Conservation (phyloP, 2,329 filamentous ascomycete genomes). For the Penicillium sp. region DNA sequence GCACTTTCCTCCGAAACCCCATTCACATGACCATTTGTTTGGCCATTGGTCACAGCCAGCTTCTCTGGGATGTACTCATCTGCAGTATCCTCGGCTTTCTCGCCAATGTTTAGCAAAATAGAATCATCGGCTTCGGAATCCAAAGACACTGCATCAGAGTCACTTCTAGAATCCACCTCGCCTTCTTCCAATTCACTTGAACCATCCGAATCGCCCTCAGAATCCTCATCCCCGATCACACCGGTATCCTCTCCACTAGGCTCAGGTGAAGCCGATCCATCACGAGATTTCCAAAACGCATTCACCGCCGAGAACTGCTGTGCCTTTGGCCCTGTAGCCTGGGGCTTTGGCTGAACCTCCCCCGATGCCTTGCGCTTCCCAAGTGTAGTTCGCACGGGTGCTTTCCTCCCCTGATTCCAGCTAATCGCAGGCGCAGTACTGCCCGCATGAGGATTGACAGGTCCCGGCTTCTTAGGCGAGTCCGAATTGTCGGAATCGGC, state of each 20-base stretch:
- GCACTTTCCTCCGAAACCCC: not conserved
- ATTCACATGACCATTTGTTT: constrained; percentile 9
- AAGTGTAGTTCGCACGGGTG: constrained; percentile 45
- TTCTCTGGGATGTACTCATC: constrained; percentile 28
- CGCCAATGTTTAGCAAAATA: constrained; percentile 45
- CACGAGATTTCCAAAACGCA: constrained; percentile 40
- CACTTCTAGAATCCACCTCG: constrained; percentile 30
- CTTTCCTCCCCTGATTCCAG: constrained; percentile 48
- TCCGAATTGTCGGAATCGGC: constrained; percentile 16
- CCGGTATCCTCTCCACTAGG: constrained; percentile 2
- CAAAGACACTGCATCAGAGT: constrained; percentile 33
- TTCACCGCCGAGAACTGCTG: constrained; percentile 38
- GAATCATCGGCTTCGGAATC: constrained; percentile 42
- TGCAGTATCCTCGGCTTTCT: constrained; percentile 13
- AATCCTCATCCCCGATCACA: not conserved
- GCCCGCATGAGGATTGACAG: constrained; percentile 22
- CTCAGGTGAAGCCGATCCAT: constrained; percentile 30
- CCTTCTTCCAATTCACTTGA: constrained; percentile 28
- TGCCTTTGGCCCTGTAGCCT: constrained; percentile 10
- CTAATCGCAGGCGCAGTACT: constrained; percentile 35
- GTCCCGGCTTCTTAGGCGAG: constrained; percentile 5
- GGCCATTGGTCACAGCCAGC: constrained; percentile 2
- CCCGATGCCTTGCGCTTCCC: constrained; percentile 24
- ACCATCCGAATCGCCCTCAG: not conserved
- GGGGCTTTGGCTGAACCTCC: not conserved